These are phyloP conservation scores for Aphanomyces astaci DNA, from an alignment of 352 stramenopile species.

Conservation along the genomic window DNA sequence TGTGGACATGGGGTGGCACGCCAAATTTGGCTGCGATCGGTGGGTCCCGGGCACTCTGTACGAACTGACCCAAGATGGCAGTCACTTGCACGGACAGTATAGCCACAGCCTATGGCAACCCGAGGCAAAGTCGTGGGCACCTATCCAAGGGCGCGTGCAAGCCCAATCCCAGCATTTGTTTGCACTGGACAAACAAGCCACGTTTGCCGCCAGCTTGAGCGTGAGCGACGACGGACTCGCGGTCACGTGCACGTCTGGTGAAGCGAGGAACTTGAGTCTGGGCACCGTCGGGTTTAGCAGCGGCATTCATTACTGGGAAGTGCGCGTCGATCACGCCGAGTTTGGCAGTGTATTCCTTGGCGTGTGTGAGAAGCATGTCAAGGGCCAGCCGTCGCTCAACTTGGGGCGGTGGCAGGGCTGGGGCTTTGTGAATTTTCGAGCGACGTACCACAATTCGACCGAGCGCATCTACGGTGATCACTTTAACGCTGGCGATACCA, in stretches of 20 bases:
- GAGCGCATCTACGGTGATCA: constrained; percentile 85
- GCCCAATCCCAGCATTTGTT: constrained; percentile 73
- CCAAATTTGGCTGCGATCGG: constrained; percentile 78
- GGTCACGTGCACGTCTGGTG: constrained; percentile 74
- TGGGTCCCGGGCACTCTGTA: constrained; percentile 86
- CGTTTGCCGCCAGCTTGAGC: constrained; percentile 71
- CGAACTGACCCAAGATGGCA: constrained; percentile 30
- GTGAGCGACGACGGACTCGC: constrained; percentile 70
- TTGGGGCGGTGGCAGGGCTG: constrained; percentile 88
- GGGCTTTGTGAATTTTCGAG: constrained; percentile 97
- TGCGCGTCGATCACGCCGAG: constrained; percentile 94
- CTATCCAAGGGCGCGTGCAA: constrained; percentile 58
- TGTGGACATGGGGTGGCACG: constrained; percentile 77
- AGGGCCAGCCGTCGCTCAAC: constrained; percentile 5
- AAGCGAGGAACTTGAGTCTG: constrained; percentile 77
- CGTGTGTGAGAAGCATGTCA: constrained; percentile 81
- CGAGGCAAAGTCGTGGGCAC: constrained; percentile 43
- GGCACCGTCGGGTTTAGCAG: constrained; percentile 79
- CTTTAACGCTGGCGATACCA: constrained; percentile 94
- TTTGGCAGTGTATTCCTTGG: constrained; percentile 98
- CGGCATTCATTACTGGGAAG: constrained; percentile 97
- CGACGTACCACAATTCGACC: constrained; percentile 90
- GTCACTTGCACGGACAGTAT: constrained; percentile 43
- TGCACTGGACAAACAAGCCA: constrained; percentile 70
- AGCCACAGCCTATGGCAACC: constrained; percentile 28